phyloP scores from a whole-genome alignment of 1,284 basidiomycete species.

The Pseudozyma hubeiensis region DNA sequence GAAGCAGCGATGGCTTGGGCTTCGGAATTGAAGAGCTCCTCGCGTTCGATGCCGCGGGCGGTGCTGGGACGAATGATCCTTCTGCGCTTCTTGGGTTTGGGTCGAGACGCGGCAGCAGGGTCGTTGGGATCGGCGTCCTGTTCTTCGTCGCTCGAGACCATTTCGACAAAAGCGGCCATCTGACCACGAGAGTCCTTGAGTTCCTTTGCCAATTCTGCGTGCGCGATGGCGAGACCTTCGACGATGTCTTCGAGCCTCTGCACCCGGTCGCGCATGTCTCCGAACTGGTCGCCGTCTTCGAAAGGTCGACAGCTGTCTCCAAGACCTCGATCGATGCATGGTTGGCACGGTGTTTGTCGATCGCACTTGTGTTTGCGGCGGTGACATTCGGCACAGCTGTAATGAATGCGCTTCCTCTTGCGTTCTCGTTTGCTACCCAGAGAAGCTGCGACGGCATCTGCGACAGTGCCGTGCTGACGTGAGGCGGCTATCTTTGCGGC shows the following conservation, averaged over 20 bases:
- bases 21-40: constrained; percentile 59
- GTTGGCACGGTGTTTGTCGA: constrained; percentile 61
- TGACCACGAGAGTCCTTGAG: constrained; percentile 45
- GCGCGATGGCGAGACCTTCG: constrained; percentile 62
- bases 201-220: constrained; percentile 58
- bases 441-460: constrained; percentile 59
- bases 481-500: constrained; percentile 31
- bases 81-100: constrained; percentile 46
- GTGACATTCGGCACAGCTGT: constrained; percentile 65
- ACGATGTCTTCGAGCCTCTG: constrained; percentile 64
- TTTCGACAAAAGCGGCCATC: constrained; percentile 46
- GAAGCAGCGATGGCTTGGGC: constrained; percentile 47
- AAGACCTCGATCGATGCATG: constrained; percentile 64
- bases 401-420: constrained; percentile 64
- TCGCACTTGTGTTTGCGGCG: constrained; percentile 65
- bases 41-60: constrained; percentile 57
- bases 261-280: constrained; percentile 61
- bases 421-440: constrained; percentile 56
- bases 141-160: constrained; percentile 44
- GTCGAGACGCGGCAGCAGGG: constrained; percentile 11
- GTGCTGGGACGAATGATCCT: constrained; percentile 49
- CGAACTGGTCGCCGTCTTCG: constrained; percentile 64
- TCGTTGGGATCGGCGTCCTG: constrained; percentile 35
- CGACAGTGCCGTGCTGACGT: constrained; percentile 48
- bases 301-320: constrained; percentile 61